A percentile compares a stretch with the other conserved stretches of the same genome.
Conservation (phyloP, 306 rosid species). For the Casuarina equisetifolia region DNA sequence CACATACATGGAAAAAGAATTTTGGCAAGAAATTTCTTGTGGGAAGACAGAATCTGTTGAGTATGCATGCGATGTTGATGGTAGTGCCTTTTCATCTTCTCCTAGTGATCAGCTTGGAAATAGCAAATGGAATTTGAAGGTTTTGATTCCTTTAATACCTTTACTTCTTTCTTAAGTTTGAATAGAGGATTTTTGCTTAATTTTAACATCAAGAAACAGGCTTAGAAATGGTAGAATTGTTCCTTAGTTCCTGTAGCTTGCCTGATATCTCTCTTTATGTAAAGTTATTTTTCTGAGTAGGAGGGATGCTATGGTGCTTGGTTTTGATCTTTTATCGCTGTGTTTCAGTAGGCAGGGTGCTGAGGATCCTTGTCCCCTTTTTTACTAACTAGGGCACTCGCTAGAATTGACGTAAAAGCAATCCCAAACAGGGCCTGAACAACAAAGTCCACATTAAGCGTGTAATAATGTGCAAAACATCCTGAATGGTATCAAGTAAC, state of each 20-base stretch:
- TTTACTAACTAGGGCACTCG: neutral
- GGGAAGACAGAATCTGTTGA: constrained; percentile 93
- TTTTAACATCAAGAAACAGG: constrained; percentile 3
- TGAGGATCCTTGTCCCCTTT: neutral
- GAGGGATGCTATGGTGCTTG: neutral
- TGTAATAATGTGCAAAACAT: neutral
- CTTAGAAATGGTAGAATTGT: neutral
- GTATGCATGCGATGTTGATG: constrained; percentile 99
- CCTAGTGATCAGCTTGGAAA: constrained; percentile 78
- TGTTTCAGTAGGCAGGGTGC: neutral
- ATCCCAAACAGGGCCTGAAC: neutral
- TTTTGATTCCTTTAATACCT: constrained; percentile 39
- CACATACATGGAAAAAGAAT: constrained; percentile 80
- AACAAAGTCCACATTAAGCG: neutral
- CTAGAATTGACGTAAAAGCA: neutral
- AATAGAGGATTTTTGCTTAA: neutral
- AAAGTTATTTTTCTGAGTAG: neutral
- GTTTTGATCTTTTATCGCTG: neutral
- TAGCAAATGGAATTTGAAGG: constrained; percentile 98
- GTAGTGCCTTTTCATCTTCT: constrained; percentile 95
- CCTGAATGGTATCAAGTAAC: neutral
- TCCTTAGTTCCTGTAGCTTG: neutral
- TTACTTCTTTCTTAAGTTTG: constrained; percentile 9
- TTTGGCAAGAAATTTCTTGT: constrained; percentile 91
- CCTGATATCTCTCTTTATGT: neutral